Evolutionary conservation across 1,139 yeast species (phyloP).

Genomic region (Debaryomyces nepalensis): DNA sequence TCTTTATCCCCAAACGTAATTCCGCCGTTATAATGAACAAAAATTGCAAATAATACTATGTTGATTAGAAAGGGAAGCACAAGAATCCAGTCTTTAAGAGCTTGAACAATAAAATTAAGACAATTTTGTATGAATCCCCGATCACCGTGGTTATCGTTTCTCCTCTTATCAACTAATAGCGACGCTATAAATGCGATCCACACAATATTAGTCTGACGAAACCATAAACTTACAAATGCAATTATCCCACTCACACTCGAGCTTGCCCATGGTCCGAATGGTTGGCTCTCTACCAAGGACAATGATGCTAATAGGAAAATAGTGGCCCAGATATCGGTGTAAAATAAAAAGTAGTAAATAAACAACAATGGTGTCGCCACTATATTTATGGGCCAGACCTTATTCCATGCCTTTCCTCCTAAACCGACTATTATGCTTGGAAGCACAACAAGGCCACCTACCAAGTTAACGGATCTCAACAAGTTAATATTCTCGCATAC

Average conservation of each 20-base stretch:
- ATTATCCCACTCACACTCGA: conserved; percentile 43
- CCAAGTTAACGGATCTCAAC: conserved; percentile 61
- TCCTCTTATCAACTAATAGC: conserved; percentile 56
- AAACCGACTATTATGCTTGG: conserved; percentile 43
- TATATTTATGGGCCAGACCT: conserved; percentile 54
- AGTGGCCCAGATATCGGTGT: conserved; percentile 94
- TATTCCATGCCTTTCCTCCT: conserved; percentile 29
- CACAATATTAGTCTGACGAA: conserved; percentile 88
- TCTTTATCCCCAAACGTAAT: conserved; percentile 88
- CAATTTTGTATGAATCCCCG: conserved; percentile 11
- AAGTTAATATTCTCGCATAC: conserved; percentile 45
- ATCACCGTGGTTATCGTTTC: conserved; percentile 14
- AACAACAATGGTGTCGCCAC: conserved; percentile 70
- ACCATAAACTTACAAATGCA: conserved; percentile 64
- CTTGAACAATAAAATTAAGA: conserved; percentile 16
- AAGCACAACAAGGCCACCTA: conserved; percentile 63
- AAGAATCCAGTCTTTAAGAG: conserved; percentile 25
- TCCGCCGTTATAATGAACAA: conserved; percentile 70
- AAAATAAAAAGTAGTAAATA: conserved; percentile 76
- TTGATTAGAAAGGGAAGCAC: conserved; percentile 59
- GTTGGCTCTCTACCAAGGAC: conserved; percentile 40
- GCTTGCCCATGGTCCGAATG: conserved; percentile 21
- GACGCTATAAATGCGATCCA: conserved; percentile 77
- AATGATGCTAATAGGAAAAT: conserved; percentile 56
- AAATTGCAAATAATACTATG: conserved; percentile 55